Conservation (phyloP, 2,329 filamentous ascomycete species). For the Colletotrichum tamarilloi region DNA sequence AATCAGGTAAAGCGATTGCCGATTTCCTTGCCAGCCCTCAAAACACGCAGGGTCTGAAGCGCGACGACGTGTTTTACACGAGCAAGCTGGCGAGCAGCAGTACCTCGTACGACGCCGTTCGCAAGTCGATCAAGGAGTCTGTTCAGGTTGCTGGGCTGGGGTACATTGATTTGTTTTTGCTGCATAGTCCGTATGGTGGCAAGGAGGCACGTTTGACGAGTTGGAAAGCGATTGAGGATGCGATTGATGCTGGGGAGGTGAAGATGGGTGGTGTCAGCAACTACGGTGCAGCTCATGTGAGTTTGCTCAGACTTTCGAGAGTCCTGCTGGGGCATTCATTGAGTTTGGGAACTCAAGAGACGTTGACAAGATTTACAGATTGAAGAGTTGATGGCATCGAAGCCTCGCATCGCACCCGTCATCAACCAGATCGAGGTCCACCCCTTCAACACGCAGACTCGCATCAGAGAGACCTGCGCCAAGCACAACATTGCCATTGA, state of each 20-base stretch:
- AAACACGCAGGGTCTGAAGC: conserved; percentile 63
- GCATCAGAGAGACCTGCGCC: conserved; percentile 74
- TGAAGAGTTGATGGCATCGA: conserved; percentile 73
- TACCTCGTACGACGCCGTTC: conserved; percentile 74
- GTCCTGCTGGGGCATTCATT: no score
- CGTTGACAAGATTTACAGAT: conserved; percentile 55
- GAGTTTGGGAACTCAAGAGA: rapidly evolving
- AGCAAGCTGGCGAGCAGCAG: conserved; percentile 78
- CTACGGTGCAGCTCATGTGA: conserved; percentile 78
- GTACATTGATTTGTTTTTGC: conserved; percentile 82
- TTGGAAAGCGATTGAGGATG: conserved; percentile 83
- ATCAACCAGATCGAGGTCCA: conserved; percentile 88
- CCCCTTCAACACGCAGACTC: conserved; percentile 80
- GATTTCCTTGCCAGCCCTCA: conserved; percentile 61
- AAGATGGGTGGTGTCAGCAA: conserved; percentile 81
- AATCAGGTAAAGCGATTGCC: conserved; percentile 74
- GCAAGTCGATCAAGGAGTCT: conserved; percentile 72
- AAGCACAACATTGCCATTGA: conserved; percentile 77
- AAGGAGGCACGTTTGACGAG: conserved; percentile 74
- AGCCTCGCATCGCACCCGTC: conserved; percentile 71
- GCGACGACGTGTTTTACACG: conserved; percentile 82
- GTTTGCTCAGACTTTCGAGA: conserved; percentile 41
- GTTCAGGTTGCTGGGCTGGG: conserved; percentile 74
- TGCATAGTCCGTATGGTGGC: conserved; percentile 84
- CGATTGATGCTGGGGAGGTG: conserved; percentile 77